Base-by-base conservation (phyloP, 225 moss, liverwort and hornwort species). In the Pseudoscleropodium purum region DNA sequence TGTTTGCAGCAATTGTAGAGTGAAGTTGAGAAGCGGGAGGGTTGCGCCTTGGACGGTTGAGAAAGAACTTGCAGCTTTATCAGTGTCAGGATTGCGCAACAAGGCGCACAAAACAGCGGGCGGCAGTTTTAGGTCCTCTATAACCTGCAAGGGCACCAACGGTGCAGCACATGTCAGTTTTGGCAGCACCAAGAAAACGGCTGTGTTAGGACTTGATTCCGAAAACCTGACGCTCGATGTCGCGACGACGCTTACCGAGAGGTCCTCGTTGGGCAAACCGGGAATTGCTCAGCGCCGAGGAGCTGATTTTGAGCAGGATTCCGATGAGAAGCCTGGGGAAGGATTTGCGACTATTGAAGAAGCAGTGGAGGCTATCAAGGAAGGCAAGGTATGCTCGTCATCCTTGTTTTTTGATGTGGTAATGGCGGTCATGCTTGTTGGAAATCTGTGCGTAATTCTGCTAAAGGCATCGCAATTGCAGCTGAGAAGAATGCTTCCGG, bases 301-400 rank as follows among this genome's bases (percentile, higher is more conserved):
- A 81, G 26, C 62, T 74, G 83, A 83, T 36, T 65, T 75, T n/a
- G 83, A 83, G 82, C 47, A 87, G 79, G 89, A 90, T 57, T 57
- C 16, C 33, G 86, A 81, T 34, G 82, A 89, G 82, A 57, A 86
- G 41, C 57, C 24, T 75, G 89, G 87, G 27, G 91, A 89, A 84
- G 86, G 89, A 47, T 92, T 94, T 87, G 84, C 93, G 54, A 91
- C 86, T 8, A 84, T 94, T 14, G 93, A 93, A 84, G 91, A 92
- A 89, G 94, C 94, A 61, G 72, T 94, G 30, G 81, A 93, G 66
- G 92, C 94, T 84, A 86, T 94, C 36, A 93, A 91, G 89, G 80
- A 88, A 76, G 94, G 93, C 56, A 94, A 94, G 93, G 94, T 93
- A 90, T 39, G 85, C 9, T 57, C 47, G n/a, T 89, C 36, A 59